A percentile compares a stretch with the other conserved stretches of the same genome.
These are phyloP conservation scores for Pochonia chlamydosporia DNA, from an alignment of 2,329 filamentous ascomycete genomes.

Conservation along the genomic window DNA sequence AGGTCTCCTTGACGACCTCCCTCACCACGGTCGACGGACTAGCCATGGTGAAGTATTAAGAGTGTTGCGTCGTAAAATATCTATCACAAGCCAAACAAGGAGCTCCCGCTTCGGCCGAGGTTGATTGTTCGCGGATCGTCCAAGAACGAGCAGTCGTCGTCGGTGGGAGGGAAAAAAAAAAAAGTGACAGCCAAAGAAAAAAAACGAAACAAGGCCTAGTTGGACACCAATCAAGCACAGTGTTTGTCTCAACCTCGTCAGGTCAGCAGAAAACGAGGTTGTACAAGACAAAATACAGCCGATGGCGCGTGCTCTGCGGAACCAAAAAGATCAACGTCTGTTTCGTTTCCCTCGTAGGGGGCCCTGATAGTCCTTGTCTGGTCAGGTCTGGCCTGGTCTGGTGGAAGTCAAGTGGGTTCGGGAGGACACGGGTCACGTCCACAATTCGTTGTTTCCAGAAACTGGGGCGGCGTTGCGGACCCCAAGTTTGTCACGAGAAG, in stretches of 20 bases:
- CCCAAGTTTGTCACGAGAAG: not conserved
- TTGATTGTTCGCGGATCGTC: not conserved
- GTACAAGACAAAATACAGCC: not conserved
- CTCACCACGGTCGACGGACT: constrained; percentile 45
- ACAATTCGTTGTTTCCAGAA: not conserved
- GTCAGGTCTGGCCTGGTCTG: not conserved
- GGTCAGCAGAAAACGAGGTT: not conserved
- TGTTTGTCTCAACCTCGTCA: not conserved
- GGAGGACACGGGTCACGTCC: constrained; percentile 5
- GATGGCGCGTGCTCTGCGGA: constrained; percentile 1
- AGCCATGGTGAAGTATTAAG: constrained; percentile 22
- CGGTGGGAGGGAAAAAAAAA: not conserved
- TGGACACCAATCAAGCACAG: not conserved
- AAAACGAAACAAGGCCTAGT: not conserved
- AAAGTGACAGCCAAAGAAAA: not conserved
- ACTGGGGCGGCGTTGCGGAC: not conserved
- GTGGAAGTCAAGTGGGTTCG: constrained; percentile 2
- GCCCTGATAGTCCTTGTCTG: not conserved
- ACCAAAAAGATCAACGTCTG: not conserved
- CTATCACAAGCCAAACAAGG: not conserved
- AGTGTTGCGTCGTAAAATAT: not conserved
- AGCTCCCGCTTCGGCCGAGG: not conserved
- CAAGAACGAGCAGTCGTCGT: no score
- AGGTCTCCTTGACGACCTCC: constrained; percentile 71
- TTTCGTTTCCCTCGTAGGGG: not conserved